A percentile compares a stretch with the other conserved stretches of the same genome.
phyloP scores from a whole-genome alignment of 164 flowering plant genomes.

The Echeveria elegans region DNA sequence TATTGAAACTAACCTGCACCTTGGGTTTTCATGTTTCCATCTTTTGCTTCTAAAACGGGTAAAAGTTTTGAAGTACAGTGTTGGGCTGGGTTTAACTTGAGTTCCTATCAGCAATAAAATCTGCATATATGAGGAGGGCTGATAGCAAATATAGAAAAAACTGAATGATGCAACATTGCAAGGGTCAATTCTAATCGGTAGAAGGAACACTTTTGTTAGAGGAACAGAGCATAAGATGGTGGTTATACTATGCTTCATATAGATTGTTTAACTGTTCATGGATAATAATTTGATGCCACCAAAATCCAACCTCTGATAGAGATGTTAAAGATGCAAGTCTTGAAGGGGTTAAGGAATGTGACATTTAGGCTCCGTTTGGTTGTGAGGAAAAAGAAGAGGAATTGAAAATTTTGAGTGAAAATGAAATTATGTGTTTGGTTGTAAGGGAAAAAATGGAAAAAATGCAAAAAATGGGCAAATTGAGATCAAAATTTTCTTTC shows the following conservation, averaged over 20 bases:
- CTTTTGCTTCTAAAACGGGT: background rate
- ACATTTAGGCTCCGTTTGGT: background rate
- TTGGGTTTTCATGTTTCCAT: background rate
- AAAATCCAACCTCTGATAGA: background rate
- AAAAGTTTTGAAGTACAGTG: background rate
- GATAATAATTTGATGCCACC: background rate
- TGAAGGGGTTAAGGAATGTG: background rate
- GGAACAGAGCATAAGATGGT: background rate
- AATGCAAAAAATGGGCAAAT: no score
- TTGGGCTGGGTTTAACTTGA: background rate
- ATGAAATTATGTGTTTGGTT: no score
- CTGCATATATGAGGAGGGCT: background rate
- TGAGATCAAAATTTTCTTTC: no score
- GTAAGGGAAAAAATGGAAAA: no score
- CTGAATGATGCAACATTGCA: background rate
- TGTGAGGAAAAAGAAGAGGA: no score
- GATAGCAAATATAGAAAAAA: background rate
- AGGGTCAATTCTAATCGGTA: background rate
- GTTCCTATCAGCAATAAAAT: background rate
- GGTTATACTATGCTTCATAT: background rate
- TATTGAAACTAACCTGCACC: background rate
- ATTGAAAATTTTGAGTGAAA: no score
- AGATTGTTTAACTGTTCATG: background rate
- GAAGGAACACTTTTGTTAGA: background rate
- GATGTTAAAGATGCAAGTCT: background rate